phyloP scores from a whole-genome alignment of 352 stramenopile genomes.

The Phytophthora pinifolia region DNA sequence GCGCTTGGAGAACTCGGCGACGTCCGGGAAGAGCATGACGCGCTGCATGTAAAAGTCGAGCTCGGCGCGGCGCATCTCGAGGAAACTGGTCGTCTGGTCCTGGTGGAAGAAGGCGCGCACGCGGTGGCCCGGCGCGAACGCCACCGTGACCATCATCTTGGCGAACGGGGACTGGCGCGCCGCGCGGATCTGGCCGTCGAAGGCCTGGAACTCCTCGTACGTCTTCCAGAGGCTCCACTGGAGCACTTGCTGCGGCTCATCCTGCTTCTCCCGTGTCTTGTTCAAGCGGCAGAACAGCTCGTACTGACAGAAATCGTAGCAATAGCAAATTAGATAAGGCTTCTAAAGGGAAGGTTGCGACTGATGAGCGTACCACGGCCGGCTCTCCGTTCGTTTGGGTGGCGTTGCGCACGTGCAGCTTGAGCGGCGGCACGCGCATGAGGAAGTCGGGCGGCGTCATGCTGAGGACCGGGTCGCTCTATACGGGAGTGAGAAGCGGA shows the following conservation, averaged over 20 bases:
- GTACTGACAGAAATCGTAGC: conserved; percentile 29
- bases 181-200: conserved; percentile 65
- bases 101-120: conserved; percentile 79
- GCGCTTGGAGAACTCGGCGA: conserved; percentile 55
- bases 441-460: conserved; percentile 49
- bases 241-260: conserved; percentile 33
- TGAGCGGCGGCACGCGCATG: conserved; percentile 49
- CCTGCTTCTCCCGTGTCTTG: conserved; percentile 39
- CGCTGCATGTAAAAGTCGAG: conserved; percentile 86
- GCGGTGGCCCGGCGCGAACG: conserved; percentile 65
- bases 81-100: conserved; percentile 62
- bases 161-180: conserved; percentile 50
- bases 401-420: conserved; percentile 59
- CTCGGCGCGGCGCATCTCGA: conserved; percentile 75
- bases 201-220: conserved; percentile 78
- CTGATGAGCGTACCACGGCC: conserved; percentile 43
- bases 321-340: background rate
- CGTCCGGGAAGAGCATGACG: conserved; percentile 75
- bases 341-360: conserved; percentile 6
- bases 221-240: conserved; percentile 83
- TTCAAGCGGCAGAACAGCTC: conserved; percentile 57
- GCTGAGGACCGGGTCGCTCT: conserved; percentile 10
- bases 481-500: background rate
- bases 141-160: conserved; percentile 86
- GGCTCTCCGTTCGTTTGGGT: conserved; percentile 55